phyloP scores from a whole-genome alignment of 2,329 filamentous ascomycete species.

The Pseudopithomyces chartarum region DNA sequence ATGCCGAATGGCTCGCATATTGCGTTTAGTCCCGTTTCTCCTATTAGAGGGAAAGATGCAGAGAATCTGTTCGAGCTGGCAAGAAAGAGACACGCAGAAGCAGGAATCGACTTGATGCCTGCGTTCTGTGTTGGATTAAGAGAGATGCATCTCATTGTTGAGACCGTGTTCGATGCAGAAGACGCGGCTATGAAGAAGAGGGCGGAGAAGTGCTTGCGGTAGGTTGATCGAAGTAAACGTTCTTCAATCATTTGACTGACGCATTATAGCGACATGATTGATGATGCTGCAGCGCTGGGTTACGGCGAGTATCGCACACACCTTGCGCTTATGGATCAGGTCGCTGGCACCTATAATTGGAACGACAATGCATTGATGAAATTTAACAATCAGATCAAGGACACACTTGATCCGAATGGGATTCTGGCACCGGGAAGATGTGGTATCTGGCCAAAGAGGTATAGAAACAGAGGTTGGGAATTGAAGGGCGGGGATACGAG shows the following conservation, averaged over 20 bases:
- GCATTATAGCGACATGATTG: constrained; percentile 31
- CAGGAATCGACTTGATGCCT: constrained; percentile 29
- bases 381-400: constrained; percentile 53
- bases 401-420: constrained; percentile 50
- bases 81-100: constrained; percentile 22
- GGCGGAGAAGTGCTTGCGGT: constrained; percentile 30
- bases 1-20: constrained; percentile 52
- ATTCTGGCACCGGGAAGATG: constrained; percentile 30
- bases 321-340: constrained; percentile 54
- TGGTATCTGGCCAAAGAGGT: constrained; percentile 25
- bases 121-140: constrained; percentile 37
- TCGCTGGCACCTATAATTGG: constrained; percentile 54
- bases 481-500: constrained; percentile 16
- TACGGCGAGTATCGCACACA: constrained; percentile 56
- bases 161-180: constrained; percentile 39
- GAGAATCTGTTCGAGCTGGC: constrained; percentile 42
- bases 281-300: constrained; percentile 47
- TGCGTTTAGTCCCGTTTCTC: constrained; percentile 53
- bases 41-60: constrained; percentile 51
- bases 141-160: constrained; percentile 51
- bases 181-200: constrained; percentile 25
- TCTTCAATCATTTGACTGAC: neutral
- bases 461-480: constrained; percentile 21
- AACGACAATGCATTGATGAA: constrained; percentile 50
- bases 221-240: neutral